Conservation (phyloP, 345 rosid genomes). For the Eutrema yunnanense region DNA sequence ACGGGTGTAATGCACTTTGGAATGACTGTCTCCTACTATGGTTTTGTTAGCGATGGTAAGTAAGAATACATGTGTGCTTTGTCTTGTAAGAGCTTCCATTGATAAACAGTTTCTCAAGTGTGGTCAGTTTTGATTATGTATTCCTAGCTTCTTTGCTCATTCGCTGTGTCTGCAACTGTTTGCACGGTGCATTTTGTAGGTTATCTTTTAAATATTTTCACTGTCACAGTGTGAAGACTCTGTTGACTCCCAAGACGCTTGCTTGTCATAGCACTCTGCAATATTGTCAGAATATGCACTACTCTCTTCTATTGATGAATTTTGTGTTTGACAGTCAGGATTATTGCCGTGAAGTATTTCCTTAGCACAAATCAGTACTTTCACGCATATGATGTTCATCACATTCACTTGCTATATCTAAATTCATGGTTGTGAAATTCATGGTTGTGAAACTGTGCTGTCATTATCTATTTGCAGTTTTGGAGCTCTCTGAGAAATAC, state of each 20-base stretch:
- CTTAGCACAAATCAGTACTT: background rate
- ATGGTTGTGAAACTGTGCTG: constrained; percentile 12
- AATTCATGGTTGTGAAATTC: background rate
- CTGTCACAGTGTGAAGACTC: background rate
- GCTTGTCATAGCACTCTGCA: background rate
- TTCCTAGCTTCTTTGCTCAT: background rate
- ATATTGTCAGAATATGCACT: background rate
- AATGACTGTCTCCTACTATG: constrained; percentile 92
- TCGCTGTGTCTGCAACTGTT: constrained; percentile 1
- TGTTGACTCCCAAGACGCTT: background rate
- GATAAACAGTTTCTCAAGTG: background rate
- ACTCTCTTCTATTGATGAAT: background rate
- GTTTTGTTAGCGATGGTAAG: constrained; percentile 98
- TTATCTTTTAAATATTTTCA: background rate
- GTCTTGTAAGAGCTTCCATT: constrained; percentile 1
- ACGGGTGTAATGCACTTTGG: constrained; percentile 83
- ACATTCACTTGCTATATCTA: background rate
- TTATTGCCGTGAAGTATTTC: background rate
- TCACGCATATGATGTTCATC: background rate
- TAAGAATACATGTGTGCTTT: background rate
- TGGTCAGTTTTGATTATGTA: background rate
- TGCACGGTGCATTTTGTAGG: background rate
- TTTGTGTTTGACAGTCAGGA: background rate
- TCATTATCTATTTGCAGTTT: constrained; percentile 47
- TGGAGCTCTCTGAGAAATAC: constrained; percentile 92